phyloP scores from a whole-genome alignment of 2,329 filamentous ascomycete genomes.

The Chlorencoelia australis region DNA sequence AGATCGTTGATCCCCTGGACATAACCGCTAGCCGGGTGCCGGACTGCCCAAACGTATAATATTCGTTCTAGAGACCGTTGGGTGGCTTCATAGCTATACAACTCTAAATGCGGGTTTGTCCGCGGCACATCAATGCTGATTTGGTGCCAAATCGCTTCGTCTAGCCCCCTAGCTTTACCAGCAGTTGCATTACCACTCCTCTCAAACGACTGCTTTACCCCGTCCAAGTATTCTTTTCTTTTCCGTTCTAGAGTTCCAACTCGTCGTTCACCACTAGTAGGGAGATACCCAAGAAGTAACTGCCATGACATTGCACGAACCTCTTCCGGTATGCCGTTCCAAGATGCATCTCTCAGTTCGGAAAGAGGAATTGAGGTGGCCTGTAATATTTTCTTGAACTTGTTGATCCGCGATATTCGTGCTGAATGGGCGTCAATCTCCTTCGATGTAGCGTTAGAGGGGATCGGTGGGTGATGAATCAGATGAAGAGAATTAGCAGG shows the following conservation, averaged over 20 bases:
- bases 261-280: constrained; percentile 89
- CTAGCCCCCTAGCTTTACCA: constrained; percentile 56
- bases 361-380: constrained; percentile 78
- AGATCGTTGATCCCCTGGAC: constrained; percentile 98
- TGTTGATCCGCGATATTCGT: constrained; percentile 89
- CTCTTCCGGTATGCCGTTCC: constrained; percentile 91
- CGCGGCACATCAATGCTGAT: constrained; percentile 97
- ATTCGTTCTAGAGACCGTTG: constrained; percentile 91
- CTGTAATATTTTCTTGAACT: constrained; percentile 94
- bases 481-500: constrained; percentile 92
- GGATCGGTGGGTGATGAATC: constrained; percentile 74
- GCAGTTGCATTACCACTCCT: constrained; percentile 42
- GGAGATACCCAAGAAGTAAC: constrained; percentile 84
- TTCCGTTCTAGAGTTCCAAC: constrained; percentile 88
- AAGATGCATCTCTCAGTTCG: constrained; percentile 76
- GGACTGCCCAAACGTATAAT: constrained; percentile 93
- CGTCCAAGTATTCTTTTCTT: constrained; percentile 91
- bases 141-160: constrained; percentile 98
- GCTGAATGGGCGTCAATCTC: constrained; percentile 80
- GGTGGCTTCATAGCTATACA: constrained; percentile 93
- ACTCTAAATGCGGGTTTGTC: constrained; percentile 88
- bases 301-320: constrained; percentile 99
- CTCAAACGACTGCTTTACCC: constrained; percentile 66
- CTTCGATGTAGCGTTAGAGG: constrained; percentile 65
- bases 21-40: constrained; percentile 93